Conservation (phyloP, 352 stramenopile genomes). For the Phytophthora constricta region DNA sequence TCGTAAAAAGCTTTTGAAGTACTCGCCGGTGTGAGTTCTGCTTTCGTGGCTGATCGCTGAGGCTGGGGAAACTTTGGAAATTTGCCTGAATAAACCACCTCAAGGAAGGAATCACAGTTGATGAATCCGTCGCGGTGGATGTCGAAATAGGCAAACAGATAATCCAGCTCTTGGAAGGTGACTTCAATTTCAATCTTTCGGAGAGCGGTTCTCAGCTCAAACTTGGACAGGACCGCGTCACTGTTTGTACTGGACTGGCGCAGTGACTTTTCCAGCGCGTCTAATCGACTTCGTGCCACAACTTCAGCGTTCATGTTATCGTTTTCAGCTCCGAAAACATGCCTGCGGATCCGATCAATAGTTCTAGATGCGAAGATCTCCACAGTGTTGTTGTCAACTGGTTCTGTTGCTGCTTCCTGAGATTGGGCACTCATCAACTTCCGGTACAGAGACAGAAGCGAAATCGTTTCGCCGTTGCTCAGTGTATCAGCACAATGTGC, state of each 20-base stretch:
- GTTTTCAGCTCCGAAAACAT: conserved; percentile 15
- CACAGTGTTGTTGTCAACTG: conserved; percentile 15
- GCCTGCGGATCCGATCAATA: conserved; percentile 33
- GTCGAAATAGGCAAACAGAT: conserved; percentile 78
- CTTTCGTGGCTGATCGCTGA: background rate
- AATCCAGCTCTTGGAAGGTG: conserved; percentile 68
- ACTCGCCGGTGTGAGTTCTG: background rate
- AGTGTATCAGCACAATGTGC: conserved; percentile 14
- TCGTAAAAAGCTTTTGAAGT: background rate
- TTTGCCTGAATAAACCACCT: conserved; percentile 47
- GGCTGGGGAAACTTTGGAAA: conserved; percentile 18
- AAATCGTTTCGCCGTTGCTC: conserved; percentile 32
- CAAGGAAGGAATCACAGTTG: conserved; percentile 77
- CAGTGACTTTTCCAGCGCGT: conserved; percentile 53
- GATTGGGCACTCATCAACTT: conserved; percentile 8
- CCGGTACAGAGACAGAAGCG: conserved; percentile 28
- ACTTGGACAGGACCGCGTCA: conserved; percentile 58
- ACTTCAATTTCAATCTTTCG: conserved; percentile 64
- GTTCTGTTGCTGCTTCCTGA: background rate
- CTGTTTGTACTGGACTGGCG: conserved; percentile 45
- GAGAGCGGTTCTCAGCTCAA: conserved; percentile 65
- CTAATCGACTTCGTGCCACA: conserved; percentile 25
- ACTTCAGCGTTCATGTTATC: conserved; percentile 1
- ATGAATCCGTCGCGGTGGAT: conserved; percentile 65
- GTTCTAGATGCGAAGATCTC: conserved; percentile 25